Evolutionary conservation across 345 rosid genomes (phyloP).

Genomic region (Bretschneidera sinensis): DNA sequence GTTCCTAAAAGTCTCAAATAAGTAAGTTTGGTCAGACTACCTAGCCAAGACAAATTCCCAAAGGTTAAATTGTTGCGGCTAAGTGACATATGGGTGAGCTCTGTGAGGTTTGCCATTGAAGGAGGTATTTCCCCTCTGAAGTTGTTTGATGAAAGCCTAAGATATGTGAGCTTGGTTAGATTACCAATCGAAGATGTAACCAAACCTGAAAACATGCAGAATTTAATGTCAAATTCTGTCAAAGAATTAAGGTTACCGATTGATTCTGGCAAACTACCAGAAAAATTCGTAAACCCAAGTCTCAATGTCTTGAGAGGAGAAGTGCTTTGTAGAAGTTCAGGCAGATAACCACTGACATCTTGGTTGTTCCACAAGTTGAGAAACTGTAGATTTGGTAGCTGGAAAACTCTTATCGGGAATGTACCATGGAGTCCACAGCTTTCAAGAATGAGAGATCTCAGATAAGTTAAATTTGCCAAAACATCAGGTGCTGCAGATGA

Average conservation of each 20-base stretch:
- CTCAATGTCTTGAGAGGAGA: too few species aligned
- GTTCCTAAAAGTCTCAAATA: not conserved
- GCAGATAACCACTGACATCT: conserved; percentile 12
- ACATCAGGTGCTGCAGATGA: not conserved
- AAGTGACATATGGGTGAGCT: too few species aligned
- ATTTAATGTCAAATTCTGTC: not conserved
- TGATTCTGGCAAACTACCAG: conserved; percentile 10
- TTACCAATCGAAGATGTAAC: conserved; percentile 22
- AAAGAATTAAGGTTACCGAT: conserved; percentile 10
- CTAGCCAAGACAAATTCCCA: too few species aligned
- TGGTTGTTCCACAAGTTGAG: not conserved
- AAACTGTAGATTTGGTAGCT: conserved; percentile 13
- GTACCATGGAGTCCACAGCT: not conserved
- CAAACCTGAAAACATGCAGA: conserved; percentile 14
- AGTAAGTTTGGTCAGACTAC: conserved; percentile 15
- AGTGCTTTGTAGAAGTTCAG: conserved; percentile 5
- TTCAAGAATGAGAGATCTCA: too few species aligned
- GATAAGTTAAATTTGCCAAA: conserved; percentile 11
- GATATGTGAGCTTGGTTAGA: too few species aligned
- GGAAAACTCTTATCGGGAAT: conserved; percentile 15
- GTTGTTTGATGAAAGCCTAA: too few species aligned
- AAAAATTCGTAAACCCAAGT: conserved; percentile 4
- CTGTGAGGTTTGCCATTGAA: conserved; percentile 2
- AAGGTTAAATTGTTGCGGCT: too few species aligned
- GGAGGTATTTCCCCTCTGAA: too few species aligned